A percentile compares a stretch with the other conserved stretches of the same genome.
These are phyloP conservation scores for Leccinum angustisporum DNA, from an alignment of 1,284 basidiomycete species.

Conservation along the genomic window DNA sequence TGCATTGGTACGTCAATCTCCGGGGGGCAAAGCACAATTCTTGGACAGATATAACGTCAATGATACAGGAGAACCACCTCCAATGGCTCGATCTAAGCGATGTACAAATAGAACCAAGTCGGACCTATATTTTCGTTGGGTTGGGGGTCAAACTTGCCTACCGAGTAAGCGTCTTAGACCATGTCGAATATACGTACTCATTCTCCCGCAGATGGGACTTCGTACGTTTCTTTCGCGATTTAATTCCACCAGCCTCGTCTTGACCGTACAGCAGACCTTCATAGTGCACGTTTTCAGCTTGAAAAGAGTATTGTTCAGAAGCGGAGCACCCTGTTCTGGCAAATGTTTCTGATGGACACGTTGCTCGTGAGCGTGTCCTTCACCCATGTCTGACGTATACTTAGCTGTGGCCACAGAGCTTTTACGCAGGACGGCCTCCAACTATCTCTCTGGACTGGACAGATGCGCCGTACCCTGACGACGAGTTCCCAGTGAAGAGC, in stretches of 20 bases:
- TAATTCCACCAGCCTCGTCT: not conserved
- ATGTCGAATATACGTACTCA: constrained; percentile 10
- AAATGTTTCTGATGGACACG: constrained; percentile 57
- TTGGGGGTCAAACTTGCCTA: constrained; percentile 56
- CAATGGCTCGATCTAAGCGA: constrained; percentile 61
- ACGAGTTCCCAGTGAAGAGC: constrained; percentile 40
- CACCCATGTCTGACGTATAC: not conserved
- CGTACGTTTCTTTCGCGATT: constrained; percentile 42
- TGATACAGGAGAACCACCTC: constrained; percentile 51
- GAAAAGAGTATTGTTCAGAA: constrained; percentile 43
- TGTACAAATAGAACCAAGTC: constrained; percentile 45
- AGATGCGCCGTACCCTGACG: constrained; percentile 55
- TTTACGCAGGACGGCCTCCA: constrained; percentile 61
- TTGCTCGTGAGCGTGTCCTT: constrained; percentile 46
- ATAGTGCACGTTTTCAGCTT: constrained; percentile 58
- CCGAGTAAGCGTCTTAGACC: constrained; percentile 42
- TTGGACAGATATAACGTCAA: not conserved
- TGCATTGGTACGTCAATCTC: constrained; percentile 44
- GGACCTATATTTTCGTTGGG: constrained; percentile 56
- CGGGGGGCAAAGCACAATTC: not conserved
- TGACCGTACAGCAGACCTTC: constrained; percentile 44
- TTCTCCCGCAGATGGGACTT: constrained; percentile 53
- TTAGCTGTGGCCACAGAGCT: constrained; percentile 47
- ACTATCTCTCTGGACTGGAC: constrained; percentile 52
- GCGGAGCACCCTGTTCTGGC: constrained; percentile 63